These are phyloP conservation scores for Phytophthora ramorum DNA, from an alignment of 352 stramenopile genomes.

Conservation along the genomic window DNA sequence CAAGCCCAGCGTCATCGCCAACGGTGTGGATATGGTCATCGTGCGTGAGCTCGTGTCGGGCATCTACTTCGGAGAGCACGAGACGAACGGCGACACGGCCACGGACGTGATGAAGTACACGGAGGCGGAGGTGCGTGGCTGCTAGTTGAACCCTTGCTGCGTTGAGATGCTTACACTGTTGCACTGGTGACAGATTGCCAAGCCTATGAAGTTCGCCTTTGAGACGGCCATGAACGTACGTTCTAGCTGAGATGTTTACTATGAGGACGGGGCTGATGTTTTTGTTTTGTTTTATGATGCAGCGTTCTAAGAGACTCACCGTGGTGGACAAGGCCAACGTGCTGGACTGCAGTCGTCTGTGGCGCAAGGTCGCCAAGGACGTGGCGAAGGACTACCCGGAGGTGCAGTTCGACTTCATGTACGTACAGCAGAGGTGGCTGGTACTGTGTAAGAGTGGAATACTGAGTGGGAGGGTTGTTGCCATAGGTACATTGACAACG, in stretches of 20 bases:
- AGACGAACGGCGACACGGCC: constrained; percentile 69
- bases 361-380: constrained; percentile 93
- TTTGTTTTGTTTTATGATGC: constrained; percentile 48
- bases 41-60: constrained; percentile 98
- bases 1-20: constrained; percentile 96
- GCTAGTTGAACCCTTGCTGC: background rate
- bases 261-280: constrained; percentile 3
- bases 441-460: too few species aligned
- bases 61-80: constrained; percentile 98
- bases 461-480: background rate
- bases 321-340: constrained; percentile 99
- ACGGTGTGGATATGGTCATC: constrained; percentile 98
- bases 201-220: constrained; percentile 88
- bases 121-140: constrained; percentile 80
- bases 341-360: constrained; percentile 95
- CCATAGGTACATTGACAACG: constrained; percentile 99
- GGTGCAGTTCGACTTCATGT: constrained; percentile 97
- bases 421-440: constrained; percentile 3
- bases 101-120: constrained; percentile 99
- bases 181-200: constrained; percentile 52
- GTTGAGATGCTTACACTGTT: background rate
- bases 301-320: constrained; percentile 95
- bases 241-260: constrained; percentile 5
- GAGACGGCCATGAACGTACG: constrained; percentile 81
- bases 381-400: constrained; percentile 92